Percentiles rank a stretch among this genome's conserved stretches.
These are phyloP conservation scores for Cordyceps javanica DNA, from an alignment of 2,329 filamentous ascomycete species.

Conservation along the genomic window DNA sequence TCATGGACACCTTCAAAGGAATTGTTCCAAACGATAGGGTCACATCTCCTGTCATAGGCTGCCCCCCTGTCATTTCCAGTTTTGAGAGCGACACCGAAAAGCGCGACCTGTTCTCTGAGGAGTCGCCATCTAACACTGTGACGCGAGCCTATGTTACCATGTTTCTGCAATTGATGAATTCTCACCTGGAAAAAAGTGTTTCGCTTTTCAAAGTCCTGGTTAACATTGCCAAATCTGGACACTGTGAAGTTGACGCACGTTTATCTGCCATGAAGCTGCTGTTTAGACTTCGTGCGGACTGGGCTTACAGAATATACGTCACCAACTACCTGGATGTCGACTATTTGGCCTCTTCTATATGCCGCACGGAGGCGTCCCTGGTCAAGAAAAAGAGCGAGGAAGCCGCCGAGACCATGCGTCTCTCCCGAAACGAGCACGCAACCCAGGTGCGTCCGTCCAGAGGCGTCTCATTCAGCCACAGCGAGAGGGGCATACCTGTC, in stretches of 20 bases:
- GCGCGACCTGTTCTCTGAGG: slow-evolving; percentile 19
- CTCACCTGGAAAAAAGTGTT: slow-evolving; percentile 57
- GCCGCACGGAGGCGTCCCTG: slow-evolving; percentile 53
- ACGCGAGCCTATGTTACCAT: slow-evolving; percentile 66
- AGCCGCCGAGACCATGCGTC: slow-evolving; percentile 37
- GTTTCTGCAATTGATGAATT: slow-evolving; percentile 67
- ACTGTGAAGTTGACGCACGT: slow-evolving; percentile 61
- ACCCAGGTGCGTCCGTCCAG: slow-evolving; percentile 35
- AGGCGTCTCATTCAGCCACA: slow-evolving; percentile 48
- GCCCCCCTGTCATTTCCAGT: slow-evolving; percentile 21
- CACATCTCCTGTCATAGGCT: slow-evolving; percentile 34
- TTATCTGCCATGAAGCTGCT: slow-evolving; percentile 71
- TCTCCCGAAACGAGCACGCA: slow-evolving; percentile 39
- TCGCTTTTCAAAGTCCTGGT: slow-evolving; percentile 58
- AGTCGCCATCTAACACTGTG: slow-evolving; percentile 63
- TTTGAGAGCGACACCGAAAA: slow-evolving; percentile 18
- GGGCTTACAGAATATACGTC: slow-evolving; percentile 69
- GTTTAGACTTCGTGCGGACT: slow-evolving; percentile 78
- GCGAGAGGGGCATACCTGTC: slow-evolving; percentile 35
- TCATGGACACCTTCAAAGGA: slow-evolving; percentile 45
- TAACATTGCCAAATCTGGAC: slow-evolving; percentile 52
- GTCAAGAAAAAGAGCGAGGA: slow-evolving; percentile 47
- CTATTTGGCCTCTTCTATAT: slow-evolving; percentile 64
- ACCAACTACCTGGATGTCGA: slow-evolving; percentile 64
- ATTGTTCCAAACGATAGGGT: slow-evolving; percentile 45